Conservation (phyloP, 176 grass and related monocot species). For the Eremochloa ophiuroides region DNA sequence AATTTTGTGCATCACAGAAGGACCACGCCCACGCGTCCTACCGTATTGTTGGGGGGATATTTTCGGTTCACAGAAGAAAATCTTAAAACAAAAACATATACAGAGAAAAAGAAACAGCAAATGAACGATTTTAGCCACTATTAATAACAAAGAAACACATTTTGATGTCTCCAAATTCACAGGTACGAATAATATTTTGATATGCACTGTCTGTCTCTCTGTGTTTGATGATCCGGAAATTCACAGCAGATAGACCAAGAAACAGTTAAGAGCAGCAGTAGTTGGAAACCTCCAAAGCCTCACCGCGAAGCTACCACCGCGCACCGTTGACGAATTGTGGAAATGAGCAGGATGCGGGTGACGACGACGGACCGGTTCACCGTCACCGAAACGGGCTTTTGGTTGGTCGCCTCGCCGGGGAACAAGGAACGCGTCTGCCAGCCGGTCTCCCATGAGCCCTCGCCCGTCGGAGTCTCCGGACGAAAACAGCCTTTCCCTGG, state of each 20-base stretch:
- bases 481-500: neutral
- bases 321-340: neutral
- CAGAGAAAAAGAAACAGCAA: too few relatives aligned
- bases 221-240: neutral
- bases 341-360: too few relatives aligned
- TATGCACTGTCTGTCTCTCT: neutral
- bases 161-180: too few relatives aligned
- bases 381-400: neutral
- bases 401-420: neutral
- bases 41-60: neutral
- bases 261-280: neutral
- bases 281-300: neutral
- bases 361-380: too few relatives aligned
- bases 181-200: neutral
- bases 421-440: neutral
- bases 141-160: too few relatives aligned
- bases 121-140: too few relatives aligned
- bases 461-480: neutral
- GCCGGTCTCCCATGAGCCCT: neutral
- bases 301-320: neutral
- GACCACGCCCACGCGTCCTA: neutral
- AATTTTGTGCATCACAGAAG: neutral
- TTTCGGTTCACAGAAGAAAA: too few relatives aligned
- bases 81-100: neutral
- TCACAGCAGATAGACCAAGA: neutral